Evolutionary conservation across 2,329 filamentous ascomycete species (phyloP), one percentile per base, ranked within the genome.

Genomic region (Rhinocladiella mackenziei): DNA sequence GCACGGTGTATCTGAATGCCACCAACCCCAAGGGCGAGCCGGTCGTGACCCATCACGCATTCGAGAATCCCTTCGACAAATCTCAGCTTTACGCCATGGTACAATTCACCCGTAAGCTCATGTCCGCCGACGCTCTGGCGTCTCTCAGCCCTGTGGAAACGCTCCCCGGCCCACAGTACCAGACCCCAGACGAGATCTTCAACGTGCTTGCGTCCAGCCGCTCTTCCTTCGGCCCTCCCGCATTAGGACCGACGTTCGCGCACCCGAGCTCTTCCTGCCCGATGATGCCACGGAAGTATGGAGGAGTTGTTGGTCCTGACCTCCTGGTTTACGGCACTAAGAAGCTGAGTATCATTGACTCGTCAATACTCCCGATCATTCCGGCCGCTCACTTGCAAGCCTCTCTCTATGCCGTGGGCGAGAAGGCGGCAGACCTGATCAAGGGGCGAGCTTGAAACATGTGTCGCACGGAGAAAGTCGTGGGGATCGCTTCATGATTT

Each of bases 361-460:
- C 61, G 3, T 61, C 58, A 48, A 51, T 62, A 26, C 56, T 66
- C 23, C 63, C 63, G 1, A 46, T 67, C 18, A 51, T 65, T 26
- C 61, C 62, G 5, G 54, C 59, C 10, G 63, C 62, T 2, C 65
- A 68, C 55, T 61, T 67, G 11, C 60, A 64, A 51, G 56, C 60
- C 6, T 60, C 61, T 5, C 50, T 66, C n/a, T 70, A 64, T 59
- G 59, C 60, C 3, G 54, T 63, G 15, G 62, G 60, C 0, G 62
- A 64, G 48, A 59, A 58, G 34, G 61, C 57, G 2, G 56, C 58
- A 0, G 62, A 62, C 51, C 38, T 62, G 8, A 53, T 55, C 39
- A 53, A 53, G 43, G 43, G 9, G 13, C 33, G 33, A 17, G 14
- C n/a, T 19, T 25, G 20, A n/a, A 13, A n/a, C n/a, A n/a, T n/a